Evolutionary conservation across 768 basidiomycete genomes (phyloP).

Genomic region (Pleurotus giganteus): DNA sequence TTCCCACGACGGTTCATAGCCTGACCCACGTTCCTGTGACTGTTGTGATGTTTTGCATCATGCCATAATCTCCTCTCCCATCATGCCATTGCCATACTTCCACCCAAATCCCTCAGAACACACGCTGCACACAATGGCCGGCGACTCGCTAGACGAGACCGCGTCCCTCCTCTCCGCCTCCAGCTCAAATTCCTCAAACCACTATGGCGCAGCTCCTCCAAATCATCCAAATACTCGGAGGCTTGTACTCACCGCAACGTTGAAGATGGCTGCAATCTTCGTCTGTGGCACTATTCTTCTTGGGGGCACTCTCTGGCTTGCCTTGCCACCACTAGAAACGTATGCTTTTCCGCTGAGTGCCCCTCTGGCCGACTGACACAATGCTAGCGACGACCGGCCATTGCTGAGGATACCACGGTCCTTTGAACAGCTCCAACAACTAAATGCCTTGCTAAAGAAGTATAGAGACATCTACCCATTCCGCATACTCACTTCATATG

Average conservation of each 20-base stretch:
- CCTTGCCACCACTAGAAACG: constrained; percentile 78
- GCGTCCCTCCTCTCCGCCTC: constrained; percentile 42
- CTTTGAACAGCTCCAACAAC: constrained; percentile 80
- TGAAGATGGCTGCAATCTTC: constrained; percentile 85
- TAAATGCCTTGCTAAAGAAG: constrained; percentile 86
- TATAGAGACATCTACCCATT: constrained; percentile 87
- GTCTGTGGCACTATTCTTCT: constrained; percentile 65
- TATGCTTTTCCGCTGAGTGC: constrained; percentile 35
- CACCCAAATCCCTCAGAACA: constrained; percentile 41
- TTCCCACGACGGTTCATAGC: not conserved
- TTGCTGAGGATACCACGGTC: constrained; percentile 82
- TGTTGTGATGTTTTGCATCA: not conserved
- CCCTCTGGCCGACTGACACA: constrained; percentile 9
- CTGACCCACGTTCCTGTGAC: too few relatives aligned
- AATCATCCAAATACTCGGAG: constrained; percentile 43
- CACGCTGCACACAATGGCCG: constrained; percentile 60
- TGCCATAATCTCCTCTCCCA: constrained; percentile 12
- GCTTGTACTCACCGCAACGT: constrained; percentile 73
- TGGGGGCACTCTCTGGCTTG: constrained; percentile 75
- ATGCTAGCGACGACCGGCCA: constrained; percentile 66
- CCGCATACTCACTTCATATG: constrained; percentile 84
- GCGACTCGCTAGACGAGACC: constrained; percentile 29
- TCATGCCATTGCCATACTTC: constrained; percentile 20
- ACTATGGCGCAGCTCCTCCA: constrained; percentile 52
- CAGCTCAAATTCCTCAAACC: constrained; percentile 28